A percentile compares a stretch with the other conserved stretches of the same genome.
These are phyloP conservation scores for Lunasporangiospora selenospora DNA, from an alignment of 192 early-diverging fungal genomes.

Conservation along the genomic window DNA sequence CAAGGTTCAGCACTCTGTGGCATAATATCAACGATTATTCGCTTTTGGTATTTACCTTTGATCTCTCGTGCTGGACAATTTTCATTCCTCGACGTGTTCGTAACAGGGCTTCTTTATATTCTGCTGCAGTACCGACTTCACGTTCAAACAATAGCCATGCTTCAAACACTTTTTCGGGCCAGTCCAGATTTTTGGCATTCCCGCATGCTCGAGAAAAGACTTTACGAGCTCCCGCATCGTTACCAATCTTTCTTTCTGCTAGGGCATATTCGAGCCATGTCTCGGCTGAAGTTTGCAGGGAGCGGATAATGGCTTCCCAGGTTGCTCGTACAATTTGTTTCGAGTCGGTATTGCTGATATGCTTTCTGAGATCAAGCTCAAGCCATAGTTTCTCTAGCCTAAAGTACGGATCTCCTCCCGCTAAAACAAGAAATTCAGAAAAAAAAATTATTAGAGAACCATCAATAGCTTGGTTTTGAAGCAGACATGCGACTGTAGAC, in stretches of 20 bases:
- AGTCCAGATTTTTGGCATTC: constrained; percentile 18
- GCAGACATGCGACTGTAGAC: too few relatives aligned
- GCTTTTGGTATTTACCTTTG: not conserved
- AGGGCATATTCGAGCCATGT: too few relatives aligned
- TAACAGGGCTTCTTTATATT: constrained; percentile 22
- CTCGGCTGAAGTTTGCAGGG: too few relatives aligned
- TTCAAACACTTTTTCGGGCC: constrained; percentile 36
- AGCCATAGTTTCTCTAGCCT: constrained; percentile 28
- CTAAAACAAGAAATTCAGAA: too few relatives aligned
- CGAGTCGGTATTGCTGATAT: too few relatives aligned
- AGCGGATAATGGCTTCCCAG: too few relatives aligned
- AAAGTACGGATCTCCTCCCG: constrained; percentile 35
- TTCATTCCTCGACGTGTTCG: constrained; percentile 27
- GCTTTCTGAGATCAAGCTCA: too few relatives aligned
- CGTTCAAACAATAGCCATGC: constrained; percentile 39
- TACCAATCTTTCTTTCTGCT: constrained; percentile 2
- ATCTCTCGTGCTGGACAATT: not conserved
- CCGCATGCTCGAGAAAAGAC: constrained; percentile 14
- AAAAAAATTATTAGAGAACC: too few relatives aligned
- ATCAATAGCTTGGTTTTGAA: too few relatives aligned
- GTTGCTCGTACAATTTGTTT: too few relatives aligned
- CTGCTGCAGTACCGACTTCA: not conserved
- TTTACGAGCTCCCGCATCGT: constrained; percentile 9
- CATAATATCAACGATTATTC: too few relatives aligned
- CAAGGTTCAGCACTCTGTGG: too few relatives aligned